Percentiles rank a stretch among this genome's conserved stretches.
Evolutionary conservation across 495 filamentous ascomycete genomes (phyloP).

Genomic region (Stereocaulon alpinum): DNA sequence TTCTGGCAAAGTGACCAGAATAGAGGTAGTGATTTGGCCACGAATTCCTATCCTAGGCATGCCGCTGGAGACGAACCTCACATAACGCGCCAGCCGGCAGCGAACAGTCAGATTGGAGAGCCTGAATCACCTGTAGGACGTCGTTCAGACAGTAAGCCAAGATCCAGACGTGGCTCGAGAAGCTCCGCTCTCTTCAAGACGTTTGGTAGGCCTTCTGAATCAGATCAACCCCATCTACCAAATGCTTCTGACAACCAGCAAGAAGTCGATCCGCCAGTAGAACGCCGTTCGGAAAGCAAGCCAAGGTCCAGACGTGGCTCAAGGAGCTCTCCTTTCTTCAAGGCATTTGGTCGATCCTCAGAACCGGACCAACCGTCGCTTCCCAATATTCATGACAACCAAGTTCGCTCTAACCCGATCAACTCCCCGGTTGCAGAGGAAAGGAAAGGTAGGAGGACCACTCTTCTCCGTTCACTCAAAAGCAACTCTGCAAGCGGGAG

Average conservation of each 20-base stretch:
- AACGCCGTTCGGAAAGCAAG: slow-evolving; percentile 10
- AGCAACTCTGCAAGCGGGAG: slow-evolving; percentile 10
- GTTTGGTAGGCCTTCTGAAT: slow-evolving; percentile 8
- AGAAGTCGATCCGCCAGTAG: not conserved
- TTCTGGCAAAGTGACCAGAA: slow-evolving; percentile 20
- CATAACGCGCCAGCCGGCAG: slow-evolving; percentile 29
- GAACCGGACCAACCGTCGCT: slow-evolving; percentile 12
- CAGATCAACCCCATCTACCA: not conserved
- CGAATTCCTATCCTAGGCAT: slow-evolving; percentile 24
- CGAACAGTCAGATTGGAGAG: slow-evolving; percentile 28
- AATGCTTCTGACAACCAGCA: not conserved
- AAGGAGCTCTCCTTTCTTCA: slow-evolving; percentile 22
- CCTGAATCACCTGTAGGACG: slow-evolving; percentile 23
- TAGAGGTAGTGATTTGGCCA: slow-evolving; percentile 21
- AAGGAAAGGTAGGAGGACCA: slow-evolving; percentile 27
- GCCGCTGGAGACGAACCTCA: slow-evolving; percentile 23
- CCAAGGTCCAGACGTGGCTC: slow-evolving; percentile 18
- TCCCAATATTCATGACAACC: slow-evolving; percentile 17
- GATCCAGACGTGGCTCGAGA: slow-evolving; percentile 17
- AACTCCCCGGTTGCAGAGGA: slow-evolving; percentile 20
- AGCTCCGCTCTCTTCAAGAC: not conserved
- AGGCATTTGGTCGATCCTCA: slow-evolving; percentile 10
- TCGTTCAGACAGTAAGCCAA: slow-evolving; percentile 6
- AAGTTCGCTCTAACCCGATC: slow-evolving; percentile 17
- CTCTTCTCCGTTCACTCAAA: slow-evolving; percentile 19